These are phyloP conservation scores for Cordyceps cicadae DNA, from an alignment of 2,329 filamentous ascomycete species.

Conservation along the genomic window DNA sequence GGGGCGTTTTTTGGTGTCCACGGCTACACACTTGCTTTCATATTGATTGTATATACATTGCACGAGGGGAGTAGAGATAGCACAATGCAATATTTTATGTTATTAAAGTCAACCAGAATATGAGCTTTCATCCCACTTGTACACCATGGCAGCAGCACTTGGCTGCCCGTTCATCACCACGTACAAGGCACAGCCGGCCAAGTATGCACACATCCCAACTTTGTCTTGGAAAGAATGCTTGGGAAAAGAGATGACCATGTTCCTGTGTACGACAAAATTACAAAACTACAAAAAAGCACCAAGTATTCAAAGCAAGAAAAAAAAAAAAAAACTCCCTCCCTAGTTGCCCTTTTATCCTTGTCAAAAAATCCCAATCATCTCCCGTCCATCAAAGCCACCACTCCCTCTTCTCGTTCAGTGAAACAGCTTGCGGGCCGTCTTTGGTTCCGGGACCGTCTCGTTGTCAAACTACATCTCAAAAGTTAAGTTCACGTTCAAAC, in stretches of 20 bases:
- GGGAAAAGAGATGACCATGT: too few relatives aligned
- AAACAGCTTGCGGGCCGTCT: constrained; percentile 29
- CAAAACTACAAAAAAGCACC: not conserved
- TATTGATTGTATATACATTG: not conserved
- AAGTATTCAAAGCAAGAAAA: not conserved
- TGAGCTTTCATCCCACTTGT: too few relatives aligned
- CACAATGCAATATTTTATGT: not conserved
- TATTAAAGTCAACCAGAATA: too few relatives aligned
- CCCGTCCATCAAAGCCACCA: not conserved
- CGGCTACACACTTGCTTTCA: not conserved
- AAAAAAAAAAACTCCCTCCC: not conserved
- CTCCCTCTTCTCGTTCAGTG: constrained; percentile 22
- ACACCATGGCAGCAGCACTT: too few relatives aligned
- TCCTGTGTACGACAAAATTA: not conserved
- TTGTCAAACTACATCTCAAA: constrained; percentile 30
- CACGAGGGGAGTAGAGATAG: not conserved
- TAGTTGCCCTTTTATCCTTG: not conserved
- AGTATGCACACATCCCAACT: not conserved
- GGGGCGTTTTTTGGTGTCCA: not conserved
- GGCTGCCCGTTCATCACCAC: too few relatives aligned
- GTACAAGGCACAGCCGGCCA: too few relatives aligned
- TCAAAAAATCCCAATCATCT: not conserved
- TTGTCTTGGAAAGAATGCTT: not conserved
- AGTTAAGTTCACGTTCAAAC: not conserved
- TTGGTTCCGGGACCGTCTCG: constrained; percentile 26